Evolutionary conservation across 2,329 filamentous ascomycete genomes (phyloP).

Genomic region (Paraconiothyrium brasiliense): DNA sequence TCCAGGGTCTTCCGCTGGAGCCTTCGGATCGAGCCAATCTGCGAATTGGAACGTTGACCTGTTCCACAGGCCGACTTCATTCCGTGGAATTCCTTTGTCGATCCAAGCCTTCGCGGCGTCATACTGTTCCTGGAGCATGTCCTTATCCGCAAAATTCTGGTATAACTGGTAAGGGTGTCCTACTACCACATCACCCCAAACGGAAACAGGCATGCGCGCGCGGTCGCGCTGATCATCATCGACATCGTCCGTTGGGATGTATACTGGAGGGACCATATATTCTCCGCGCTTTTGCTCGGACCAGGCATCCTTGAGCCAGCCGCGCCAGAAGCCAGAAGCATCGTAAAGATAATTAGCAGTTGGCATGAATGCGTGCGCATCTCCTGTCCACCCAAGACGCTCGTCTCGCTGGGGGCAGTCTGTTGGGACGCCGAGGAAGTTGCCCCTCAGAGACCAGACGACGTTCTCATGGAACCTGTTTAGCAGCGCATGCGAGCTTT

Average conservation of each 20-base stretch:
- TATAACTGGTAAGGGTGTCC: conserved; percentile 50
- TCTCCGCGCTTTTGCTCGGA: conserved; percentile 43
- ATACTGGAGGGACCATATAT: conserved; percentile 29
- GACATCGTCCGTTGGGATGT: conserved; percentile 25
- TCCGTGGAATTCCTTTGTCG: conserved; percentile 45
- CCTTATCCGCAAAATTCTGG: conserved; percentile 43
- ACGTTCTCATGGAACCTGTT: conserved; percentile 66
- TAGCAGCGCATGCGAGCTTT: conserved; percentile 61
- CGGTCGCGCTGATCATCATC: conserved; percentile 14
- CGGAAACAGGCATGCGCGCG: conserved; percentile 37
- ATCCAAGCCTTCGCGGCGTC: conserved; percentile 50
- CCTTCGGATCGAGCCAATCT: conserved; percentile 55
- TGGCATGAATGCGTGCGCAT: conserved; percentile 61
- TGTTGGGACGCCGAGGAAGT: conserved; percentile 58
- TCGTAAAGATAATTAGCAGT: conserved; percentile 65
- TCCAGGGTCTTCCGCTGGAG: conserved; percentile 47
- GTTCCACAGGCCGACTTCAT: conserved; percentile 49
- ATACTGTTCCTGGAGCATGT: conserved; percentile 49
- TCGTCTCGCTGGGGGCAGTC: conserved; percentile 68
- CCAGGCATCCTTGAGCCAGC: conserved; percentile 61
- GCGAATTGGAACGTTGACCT: conserved; percentile 47
- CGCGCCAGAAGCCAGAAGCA: conserved; percentile 59
- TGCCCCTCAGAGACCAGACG: conserved; percentile 66
- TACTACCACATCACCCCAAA: conserved; percentile 54
- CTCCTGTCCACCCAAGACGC: conserved; percentile 63